A percentile compares a stretch with the other conserved stretches of the same genome.
Conservation (phyloP, 2,329 filamentous ascomycete genomes). For the Fusarium lyarnte region DNA sequence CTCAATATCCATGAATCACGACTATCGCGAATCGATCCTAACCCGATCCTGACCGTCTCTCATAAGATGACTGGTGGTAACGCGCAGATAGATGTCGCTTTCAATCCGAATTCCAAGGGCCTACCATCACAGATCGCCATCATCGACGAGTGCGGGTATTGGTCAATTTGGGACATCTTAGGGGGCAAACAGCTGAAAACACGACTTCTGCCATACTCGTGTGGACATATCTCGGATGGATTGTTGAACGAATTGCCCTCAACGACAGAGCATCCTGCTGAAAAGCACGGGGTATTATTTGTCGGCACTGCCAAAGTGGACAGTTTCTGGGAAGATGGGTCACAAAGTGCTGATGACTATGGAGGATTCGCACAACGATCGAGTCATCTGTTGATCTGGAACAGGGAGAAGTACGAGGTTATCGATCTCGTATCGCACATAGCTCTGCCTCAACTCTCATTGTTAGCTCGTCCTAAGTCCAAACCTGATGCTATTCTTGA, state of each 20-base stretch:
- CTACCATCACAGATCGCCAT: constrained; percentile 71
- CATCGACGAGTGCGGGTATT: constrained; percentile 71
- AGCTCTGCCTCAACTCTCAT: constrained; percentile 42
- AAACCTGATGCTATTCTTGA: constrained; percentile 63
- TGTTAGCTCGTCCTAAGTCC: constrained; percentile 35
- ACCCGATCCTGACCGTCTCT: constrained; percentile 63
- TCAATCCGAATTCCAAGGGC: constrained; percentile 62
- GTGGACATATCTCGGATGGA: constrained; percentile 57
- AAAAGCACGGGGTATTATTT: constrained; percentile 57
- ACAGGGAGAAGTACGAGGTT: constrained; percentile 47
- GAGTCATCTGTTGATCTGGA: constrained; percentile 51
- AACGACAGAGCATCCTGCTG: constrained; percentile 42
- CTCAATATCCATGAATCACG: constrained; percentile 38
- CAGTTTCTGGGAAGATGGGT: constrained; percentile 31
- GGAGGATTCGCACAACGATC: constrained; percentile 20
- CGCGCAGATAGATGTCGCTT: constrained; percentile 69
- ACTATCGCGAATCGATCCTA: constrained; percentile 64
- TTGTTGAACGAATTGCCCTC: constrained; percentile 48
- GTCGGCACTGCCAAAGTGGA: constrained; percentile 46
- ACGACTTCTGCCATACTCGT: constrained; percentile 48
- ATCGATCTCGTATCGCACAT: constrained; percentile 50
- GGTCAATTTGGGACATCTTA: constrained; percentile 73
- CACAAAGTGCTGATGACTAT: constrained; percentile 11
- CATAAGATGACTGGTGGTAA: constrained; percentile 62
- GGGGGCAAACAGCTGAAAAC: constrained; percentile 51